Evolutionary conservation across 75 land plant genomes (phyloP).

Genomic region (Azolla pinnata): DNA sequence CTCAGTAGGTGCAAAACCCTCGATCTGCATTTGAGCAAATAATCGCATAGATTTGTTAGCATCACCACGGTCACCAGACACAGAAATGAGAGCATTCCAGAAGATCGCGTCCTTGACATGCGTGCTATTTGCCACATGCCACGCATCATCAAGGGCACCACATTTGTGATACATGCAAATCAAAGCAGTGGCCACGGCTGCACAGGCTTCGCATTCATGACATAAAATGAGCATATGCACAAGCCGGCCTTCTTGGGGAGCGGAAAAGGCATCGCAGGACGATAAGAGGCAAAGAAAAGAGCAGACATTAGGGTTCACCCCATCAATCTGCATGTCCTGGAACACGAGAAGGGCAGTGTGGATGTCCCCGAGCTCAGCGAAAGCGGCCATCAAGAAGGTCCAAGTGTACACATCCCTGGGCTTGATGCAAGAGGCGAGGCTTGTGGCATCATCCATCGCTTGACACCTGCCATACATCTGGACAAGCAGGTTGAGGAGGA

Average conservation of each 20-base stretch:
- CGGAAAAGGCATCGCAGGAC: not conserved
- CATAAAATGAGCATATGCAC: constrained; percentile 13
- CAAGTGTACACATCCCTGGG: constrained; percentile 7
- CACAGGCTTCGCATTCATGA: not conserved
- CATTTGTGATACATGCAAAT: constrained; percentile 15
- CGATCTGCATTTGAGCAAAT: not conserved
- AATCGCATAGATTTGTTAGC: not conserved
- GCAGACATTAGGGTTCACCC: not conserved
- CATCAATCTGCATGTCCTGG: not conserved
- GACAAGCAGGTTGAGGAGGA: constrained; percentile 14
- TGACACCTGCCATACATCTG: constrained; percentile 25
- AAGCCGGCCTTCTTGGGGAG: constrained; percentile 5
- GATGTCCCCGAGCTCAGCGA: constrained; percentile 1
- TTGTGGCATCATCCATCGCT: not conserved
- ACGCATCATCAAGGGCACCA: constrained; percentile 15
- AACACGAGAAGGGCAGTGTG: not conserved
- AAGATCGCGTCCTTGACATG: constrained; percentile 3
- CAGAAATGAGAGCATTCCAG: constrained; percentile 8
- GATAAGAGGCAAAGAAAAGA: constrained; percentile 3
- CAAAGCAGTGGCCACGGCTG: constrained; percentile 10
- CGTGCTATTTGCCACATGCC: not conserved
- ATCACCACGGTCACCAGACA: not conserved
- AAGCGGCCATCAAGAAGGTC: constrained; percentile 15
- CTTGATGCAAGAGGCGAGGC: constrained; percentile 6
- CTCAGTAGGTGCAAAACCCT: constrained; percentile 1